A percentile compares a stretch with the other conserved stretches of the same genome.
Conservation (phyloP, 495 filamentous ascomycete species). For the Aspergillus baeticus region DNA sequence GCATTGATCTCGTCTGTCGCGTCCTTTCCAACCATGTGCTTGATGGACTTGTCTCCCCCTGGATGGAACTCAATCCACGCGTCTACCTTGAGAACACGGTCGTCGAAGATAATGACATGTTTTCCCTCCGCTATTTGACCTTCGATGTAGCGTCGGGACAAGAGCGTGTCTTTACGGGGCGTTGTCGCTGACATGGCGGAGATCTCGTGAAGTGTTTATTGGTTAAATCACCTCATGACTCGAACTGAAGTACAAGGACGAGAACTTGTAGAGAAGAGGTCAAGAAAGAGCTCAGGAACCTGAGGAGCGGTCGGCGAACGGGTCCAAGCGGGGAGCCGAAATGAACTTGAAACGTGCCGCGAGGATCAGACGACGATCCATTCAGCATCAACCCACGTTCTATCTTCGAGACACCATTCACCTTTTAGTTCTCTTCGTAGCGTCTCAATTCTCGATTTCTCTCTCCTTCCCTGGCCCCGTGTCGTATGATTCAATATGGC, state of each 20-base stretch:
- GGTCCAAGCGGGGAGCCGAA: not conserved
- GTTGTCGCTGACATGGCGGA: slow-evolving; percentile 9
- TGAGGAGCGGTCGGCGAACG: not conserved
- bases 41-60: slow-evolving; percentile 87
- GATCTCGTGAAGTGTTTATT: not conserved
- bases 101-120: slow-evolving; percentile 75
- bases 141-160: slow-evolving; percentile 78
- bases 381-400: slow-evolving; percentile 4
- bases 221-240: not conserved
- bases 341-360: slow-evolving; percentile 18
- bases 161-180: slow-evolving; percentile 46
- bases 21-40: slow-evolving; percentile 95
- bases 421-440: slow-evolving; percentile 1
- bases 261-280: not conserved
- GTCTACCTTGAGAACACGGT: slow-evolving; percentile 81
- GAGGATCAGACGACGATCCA: slow-evolving; percentile 6
- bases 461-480: not conserved
- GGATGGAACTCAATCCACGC: slow-evolving; percentile 87
- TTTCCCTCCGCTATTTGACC: slow-evolving; percentile 84
- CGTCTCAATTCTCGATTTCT: not conserved
- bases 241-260: not conserved
- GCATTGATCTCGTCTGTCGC: slow-evolving; percentile 93
- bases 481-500: slow-evolving; percentile 23
- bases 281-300: slow-evolving; percentile 2
- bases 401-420: slow-evolving; percentile 2